Evolutionary conservation across 2,329 filamentous ascomycete genomes (phyloP), one percentile per base, ranked within the genome.

Genomic region (Claviceps sp.): DNA sequence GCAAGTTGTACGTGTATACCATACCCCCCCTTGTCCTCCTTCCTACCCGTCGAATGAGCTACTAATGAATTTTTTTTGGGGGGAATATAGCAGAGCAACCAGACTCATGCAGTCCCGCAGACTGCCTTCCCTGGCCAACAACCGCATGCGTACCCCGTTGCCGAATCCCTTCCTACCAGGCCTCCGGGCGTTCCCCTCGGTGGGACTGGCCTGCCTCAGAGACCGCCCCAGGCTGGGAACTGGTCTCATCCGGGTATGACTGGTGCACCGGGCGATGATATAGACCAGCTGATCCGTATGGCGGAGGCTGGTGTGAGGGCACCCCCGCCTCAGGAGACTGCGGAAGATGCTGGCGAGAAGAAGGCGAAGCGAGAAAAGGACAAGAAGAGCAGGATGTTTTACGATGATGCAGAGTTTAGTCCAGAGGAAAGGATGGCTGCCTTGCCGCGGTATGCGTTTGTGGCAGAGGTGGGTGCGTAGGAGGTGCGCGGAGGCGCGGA

Each of bases 371-470:
- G 82, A 63, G 73, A 80, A 54, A 85, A 83, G 67, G 78, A 81
- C 59, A 79, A 82, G 64, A 84, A 82, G 63, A 73, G 74, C 52
- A 78, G 80, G 65, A 83, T 95, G 78, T 75, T 95, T 34, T 95
- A 93, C 70, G 82, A 82, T 56, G 87, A 94, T 64, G 81, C 85
- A 50, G 83, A 85, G 54, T 72, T 82, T 62, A 93, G 87, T 61
- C 87, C 89, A 1, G 90, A 96, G 71, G 90, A 95, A 75, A 88
- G 84, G 70, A 89, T 95, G 87, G 85, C 88, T 30, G 70, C 73
- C 63, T 72, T 93, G 71, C 75, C 85, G 55, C 83, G 81, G 68
- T 95, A 94, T 72, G 81, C 83, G 60, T 85, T 80, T 52, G 58
- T 56, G 38, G 59, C 64, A 5, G 57, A 60, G 42, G 58, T 61